Base-by-base conservation (phyloP, 202 grass and related monocot genomes). In the Miscanthus sacchariflorus region DNA sequence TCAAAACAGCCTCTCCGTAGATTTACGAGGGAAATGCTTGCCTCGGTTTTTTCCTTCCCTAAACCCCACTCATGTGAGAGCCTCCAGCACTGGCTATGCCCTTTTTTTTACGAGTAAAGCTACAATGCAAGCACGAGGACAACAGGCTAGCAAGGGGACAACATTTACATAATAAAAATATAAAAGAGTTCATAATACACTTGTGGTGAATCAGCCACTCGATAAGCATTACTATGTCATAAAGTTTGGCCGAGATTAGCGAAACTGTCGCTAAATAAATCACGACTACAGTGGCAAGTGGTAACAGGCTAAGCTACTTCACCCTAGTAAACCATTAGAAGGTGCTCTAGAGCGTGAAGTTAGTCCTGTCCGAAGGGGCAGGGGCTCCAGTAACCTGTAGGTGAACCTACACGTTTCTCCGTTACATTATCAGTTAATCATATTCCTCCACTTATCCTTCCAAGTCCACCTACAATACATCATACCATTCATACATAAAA, bases 401-500 rank as follows among this genome's bases (percentile, higher is more conserved):
- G 7, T 17, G 9, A 30, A 84, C 85, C 80, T 76, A 85, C 39
- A 81, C 8, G 25, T 43, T 50, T 40, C 81, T 76, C 78, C 74
- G n/a, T 38, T 85, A 72, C 39, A 82, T 90, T 44, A 49, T 24
- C 58, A 21, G 3, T 12, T 30, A 30, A 30, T 30, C 28, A 30
- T 30, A 30, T 30, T 30, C 28, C 33, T 79, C 18, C 70, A 87
- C 18, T 78, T n/a, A n/a, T 30, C 28, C 58, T 75, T 28, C 28
- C 28, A 30, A 30, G 24, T 76, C 79, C 81, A 79, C 84, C 79
- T 87, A 84, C 25, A 80, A 74, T 74, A 72, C 72, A 23, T 42
- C 81, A 74, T 36, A 81, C 89, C 24, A 46, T 49, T 9, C 88
- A 88, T 95, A 75, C 45, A 12, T 3, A 33, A 69, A 58, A 30